Evolutionary conservation across 495 filamentous ascomycete genomes (phyloP).

Genomic region (Pyrenopolyporus hunteri): DNA sequence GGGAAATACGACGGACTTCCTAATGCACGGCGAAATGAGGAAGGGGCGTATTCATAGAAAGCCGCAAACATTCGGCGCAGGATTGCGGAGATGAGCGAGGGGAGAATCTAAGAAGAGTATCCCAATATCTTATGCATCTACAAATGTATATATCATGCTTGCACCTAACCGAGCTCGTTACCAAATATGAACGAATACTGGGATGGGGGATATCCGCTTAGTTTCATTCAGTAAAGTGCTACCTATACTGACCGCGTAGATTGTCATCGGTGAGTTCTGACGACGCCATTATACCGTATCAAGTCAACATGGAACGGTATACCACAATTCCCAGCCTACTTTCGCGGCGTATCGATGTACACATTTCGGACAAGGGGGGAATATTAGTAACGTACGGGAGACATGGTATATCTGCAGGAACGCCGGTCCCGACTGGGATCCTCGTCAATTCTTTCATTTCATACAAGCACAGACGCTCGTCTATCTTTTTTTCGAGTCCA

Average conservation of each 20-base stretch:
- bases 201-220: slow-evolving; percentile 32
- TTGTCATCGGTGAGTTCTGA: slow-evolving; percentile 39
- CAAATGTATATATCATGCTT: slow-evolving; percentile 4
- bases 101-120: slow-evolving; percentile 20
- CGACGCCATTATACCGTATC: slow-evolving; percentile 11
- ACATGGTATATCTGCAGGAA: slow-evolving; percentile 39
- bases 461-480: slow-evolving; percentile 24
- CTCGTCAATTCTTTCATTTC: slow-evolving; percentile 23
- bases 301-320: slow-evolving; percentile 11
- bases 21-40: slow-evolving; percentile 33
- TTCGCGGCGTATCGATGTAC: slow-evolving; percentile 11
- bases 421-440: slow-evolving; percentile 29
- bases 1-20: slow-evolving; percentile 18
- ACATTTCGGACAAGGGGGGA: slow-evolving; percentile 19
- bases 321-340: slow-evolving; percentile 4
- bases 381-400: slow-evolving; percentile 27
- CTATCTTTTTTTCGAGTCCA: slow-evolving; percentile 26
- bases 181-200: slow-evolving; percentile 23
- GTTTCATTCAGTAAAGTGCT: slow-evolving; percentile 29
- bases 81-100: slow-evolving; percentile 39
- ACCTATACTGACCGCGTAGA: not conserved
- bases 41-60: slow-evolving; percentile 20
- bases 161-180: slow-evolving; percentile 36
- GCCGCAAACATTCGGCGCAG: slow-evolving; percentile 27
- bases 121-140: not conserved